A percentile compares a stretch with the other conserved stretches of the same genome.
Evolutionary conservation across 177 flowering plant genomes (phyloP).

Genomic region (Vitis hybrid): DNA sequence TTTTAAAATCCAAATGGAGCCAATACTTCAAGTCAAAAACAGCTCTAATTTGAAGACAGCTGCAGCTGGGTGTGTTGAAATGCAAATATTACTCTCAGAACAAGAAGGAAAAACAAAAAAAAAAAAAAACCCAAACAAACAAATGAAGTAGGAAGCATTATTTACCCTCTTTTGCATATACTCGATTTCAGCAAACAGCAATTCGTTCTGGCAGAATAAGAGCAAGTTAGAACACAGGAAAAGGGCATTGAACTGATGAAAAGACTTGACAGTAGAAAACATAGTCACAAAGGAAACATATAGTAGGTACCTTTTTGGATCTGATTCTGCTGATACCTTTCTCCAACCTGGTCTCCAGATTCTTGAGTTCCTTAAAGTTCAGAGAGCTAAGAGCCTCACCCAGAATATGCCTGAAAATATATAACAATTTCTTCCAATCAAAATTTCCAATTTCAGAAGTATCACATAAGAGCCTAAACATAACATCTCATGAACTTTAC

Average conservation of each 20-base stretch:
- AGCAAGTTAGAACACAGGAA: background rate
- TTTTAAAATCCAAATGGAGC: too few species aligned
- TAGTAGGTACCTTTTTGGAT: conserved; percentile 50
- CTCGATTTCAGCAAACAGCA: conserved; percentile 57
- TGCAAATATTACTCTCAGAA: background rate
- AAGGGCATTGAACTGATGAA: background rate
- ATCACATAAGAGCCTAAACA: background rate
- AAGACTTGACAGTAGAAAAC: background rate
- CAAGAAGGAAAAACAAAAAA: background rate
- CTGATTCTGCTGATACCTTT: conserved; percentile 54
- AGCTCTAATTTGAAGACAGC: too few species aligned
- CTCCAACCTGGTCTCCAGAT: conserved; percentile 53
- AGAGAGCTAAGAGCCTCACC: conserved; percentile 51
- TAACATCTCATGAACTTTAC: conserved; percentile 13
- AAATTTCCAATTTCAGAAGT: background rate
- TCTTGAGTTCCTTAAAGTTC: conserved; percentile 54
- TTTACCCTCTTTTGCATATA: conserved; percentile 66
- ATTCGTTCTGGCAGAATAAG: conserved; percentile 42
- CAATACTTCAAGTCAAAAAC: too few species aligned
- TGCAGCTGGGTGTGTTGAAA: too few species aligned
- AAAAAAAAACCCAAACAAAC: background rate
- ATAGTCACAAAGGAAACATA: background rate
- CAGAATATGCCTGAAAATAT: conserved; percentile 40
- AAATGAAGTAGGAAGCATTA: background rate
- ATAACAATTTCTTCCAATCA: background rate